phyloP scores from a whole-genome alignment of 495 filamentous ascomycete species.

The Evansstolkia leycettana region DNA sequence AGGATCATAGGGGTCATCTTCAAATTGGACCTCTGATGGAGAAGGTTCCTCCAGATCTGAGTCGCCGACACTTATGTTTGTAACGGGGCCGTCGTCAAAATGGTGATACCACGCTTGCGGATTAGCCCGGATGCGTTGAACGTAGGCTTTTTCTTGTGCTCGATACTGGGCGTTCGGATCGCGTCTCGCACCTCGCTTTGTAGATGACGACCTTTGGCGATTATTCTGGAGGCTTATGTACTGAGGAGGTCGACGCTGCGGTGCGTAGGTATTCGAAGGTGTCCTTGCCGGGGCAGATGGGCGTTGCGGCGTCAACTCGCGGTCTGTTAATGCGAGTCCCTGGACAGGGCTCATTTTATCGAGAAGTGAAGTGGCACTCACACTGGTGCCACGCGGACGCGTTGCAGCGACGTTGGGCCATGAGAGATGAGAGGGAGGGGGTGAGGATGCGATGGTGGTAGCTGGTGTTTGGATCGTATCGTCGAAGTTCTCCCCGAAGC shows the following conservation, averaged over 20 bases:
- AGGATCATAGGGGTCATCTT: conserved; percentile 78
- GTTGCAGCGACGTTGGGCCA: conserved; percentile 26
- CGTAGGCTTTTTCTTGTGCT: conserved; percentile 74
- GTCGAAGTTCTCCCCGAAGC: conserved; percentile 26
- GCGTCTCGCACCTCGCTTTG: conserved; percentile 36
- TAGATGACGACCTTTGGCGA: conserved; percentile 41
- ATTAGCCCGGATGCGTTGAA: conserved; percentile 61
- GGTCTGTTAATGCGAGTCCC: conserved; percentile 12
- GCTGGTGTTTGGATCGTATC: conserved; percentile 26
- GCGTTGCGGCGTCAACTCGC: conserved; percentile 35
- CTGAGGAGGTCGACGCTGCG: conserved; percentile 58
- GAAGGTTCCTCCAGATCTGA: conserved; percentile 88
- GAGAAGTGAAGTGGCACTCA: conserved; percentile 19
- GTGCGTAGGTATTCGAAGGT: conserved; percentile 65
- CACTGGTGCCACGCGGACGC: conserved; percentile 29
- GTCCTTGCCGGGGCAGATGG: conserved; percentile 50
- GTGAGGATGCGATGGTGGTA: conserved; percentile 29
- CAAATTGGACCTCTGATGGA: conserved; percentile 70
- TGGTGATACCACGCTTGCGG: conserved; percentile 56
- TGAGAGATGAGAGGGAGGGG: conserved; percentile 27
- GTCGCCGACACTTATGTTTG: conserved; percentile 52
- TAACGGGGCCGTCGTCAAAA: conserved; percentile 55
- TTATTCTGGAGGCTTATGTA: conserved; percentile 38
- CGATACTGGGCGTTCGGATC: conserved; percentile 72
- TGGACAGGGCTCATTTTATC: conserved; percentile 19